Evolutionary conservation across 2,329 filamentous ascomycete genomes (phyloP), one percentile per base, ranked within the genome.

Genomic region (Chaetomium strumarium): DNA sequence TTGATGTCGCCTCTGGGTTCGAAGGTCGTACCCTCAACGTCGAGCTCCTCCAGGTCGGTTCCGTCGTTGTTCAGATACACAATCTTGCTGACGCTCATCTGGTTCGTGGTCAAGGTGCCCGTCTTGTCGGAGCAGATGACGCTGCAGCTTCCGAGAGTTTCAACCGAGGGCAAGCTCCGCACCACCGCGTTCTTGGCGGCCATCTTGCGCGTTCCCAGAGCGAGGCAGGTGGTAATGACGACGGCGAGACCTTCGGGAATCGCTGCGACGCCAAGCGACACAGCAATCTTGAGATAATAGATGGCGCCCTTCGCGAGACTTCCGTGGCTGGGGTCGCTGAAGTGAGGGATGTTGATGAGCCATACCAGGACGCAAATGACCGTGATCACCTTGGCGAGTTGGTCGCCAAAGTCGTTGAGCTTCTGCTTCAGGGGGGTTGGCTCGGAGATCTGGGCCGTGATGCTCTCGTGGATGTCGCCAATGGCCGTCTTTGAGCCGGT

Each of bases 51-150:
- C 20, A 97, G 75, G 53, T 81, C 85, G 49, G 75, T 80, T 45
- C 89, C 91, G 55, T 80, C 71, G 60, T 87, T 83, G 63, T 81
- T 85, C 61, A 99, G 77, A 67, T 91, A 89, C 44, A 96, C 88
- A 51, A 97, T 74, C 72, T 92, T 95, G 75, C 85, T 93, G 52
- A 96, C 93, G 66, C 93, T 97, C 93, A 99, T 99, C 72, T 97
- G 91, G 74, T 99, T 99, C 38, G 93, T 99, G 11, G 93, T 99
- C 67, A 99, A 74, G 45, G 93, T 99, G 62, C 93, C 95, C 5
- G 93, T 99, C 78, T 99, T 99, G 77, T 99, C 93, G 4, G 95
- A 99, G 76, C 95, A 99, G 68, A 99, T 96, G 52, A 99, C 91
- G 66, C 93, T 99, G 81, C 93, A 99, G 79, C 93, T 99, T 67